Conservation (phyloP, 1,139 yeast species). For the Diutina mesorugosa region DNA sequence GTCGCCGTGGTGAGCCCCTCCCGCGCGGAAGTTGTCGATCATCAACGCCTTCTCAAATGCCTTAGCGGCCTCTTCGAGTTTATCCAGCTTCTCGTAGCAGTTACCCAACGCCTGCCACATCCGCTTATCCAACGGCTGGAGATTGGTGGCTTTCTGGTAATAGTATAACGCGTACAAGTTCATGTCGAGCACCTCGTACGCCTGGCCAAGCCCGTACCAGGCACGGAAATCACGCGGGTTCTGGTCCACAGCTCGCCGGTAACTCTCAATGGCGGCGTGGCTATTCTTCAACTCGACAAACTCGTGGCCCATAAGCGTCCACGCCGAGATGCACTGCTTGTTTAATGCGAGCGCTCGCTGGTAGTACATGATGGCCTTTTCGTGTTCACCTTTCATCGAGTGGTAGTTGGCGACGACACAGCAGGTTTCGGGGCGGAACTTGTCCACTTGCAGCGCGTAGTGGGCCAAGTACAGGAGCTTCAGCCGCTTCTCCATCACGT, state of each 20-base stretch:
- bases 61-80: constrained; percentile 50
- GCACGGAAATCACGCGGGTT: constrained; percentile 88
- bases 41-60: constrained; percentile 43
- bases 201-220: constrained; percentile 98
- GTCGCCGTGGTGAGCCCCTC: background rate
- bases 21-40: constrained; percentile 11
- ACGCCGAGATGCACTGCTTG: constrained; percentile 75
- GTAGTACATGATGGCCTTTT: constrained; percentile 86
- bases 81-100: constrained; percentile 73
- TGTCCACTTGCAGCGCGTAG: constrained; percentile 69
- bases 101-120: constrained; percentile 97
- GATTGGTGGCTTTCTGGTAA: constrained; percentile 80
- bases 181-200: constrained; percentile 95
- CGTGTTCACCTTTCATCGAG: constrained; percentile 86
- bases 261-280: constrained; percentile 95
- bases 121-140: constrained; percentile 81
- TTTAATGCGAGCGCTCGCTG: constrained; percentile 78
- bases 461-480: constrained; percentile 84
- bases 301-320: constrained; percentile 99
- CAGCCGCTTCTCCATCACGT: constrained; percentile 83
- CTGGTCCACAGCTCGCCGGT: constrained; percentile 84
- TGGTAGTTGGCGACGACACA: constrained; percentile 91
- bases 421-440: constrained; percentile 88
- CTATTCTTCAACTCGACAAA: constrained; percentile 92
- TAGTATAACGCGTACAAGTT: constrained; percentile 85